Conservation (phyloP, 192 early-diverging fungal genomes). For the Coemansia sp. region DNA sequence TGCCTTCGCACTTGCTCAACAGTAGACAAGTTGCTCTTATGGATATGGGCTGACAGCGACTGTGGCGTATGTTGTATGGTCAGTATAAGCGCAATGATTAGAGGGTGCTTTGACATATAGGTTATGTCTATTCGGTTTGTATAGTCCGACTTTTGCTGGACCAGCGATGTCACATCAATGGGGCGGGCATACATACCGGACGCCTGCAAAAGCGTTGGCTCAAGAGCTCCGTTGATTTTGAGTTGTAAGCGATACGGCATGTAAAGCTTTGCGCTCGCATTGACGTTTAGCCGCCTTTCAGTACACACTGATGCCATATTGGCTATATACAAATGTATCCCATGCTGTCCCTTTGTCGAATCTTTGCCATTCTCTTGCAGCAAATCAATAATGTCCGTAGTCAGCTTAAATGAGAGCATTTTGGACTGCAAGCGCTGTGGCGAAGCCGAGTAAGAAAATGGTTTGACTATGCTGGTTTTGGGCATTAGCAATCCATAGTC, state of each 20-base stretch:
- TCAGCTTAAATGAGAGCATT: conserved; percentile 4
- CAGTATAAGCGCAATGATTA: conserved; percentile 18
- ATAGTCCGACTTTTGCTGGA: conserved; percentile 11
- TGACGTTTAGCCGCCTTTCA: not conserved
- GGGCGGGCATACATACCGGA: not conserved
- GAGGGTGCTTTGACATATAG: conserved; percentile 15
- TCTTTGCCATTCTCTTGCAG: not conserved
- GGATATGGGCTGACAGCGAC: conserved; percentile 26
- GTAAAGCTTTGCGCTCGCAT: not conserved
- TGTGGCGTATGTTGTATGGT: conserved; percentile 24
- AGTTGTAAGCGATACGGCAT: not conserved
- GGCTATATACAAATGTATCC: conserved; percentile 21
- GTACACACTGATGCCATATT: not conserved
- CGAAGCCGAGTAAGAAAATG: conserved; percentile 6
- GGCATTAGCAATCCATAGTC: conserved; percentile 15
- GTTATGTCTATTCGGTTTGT: conserved; percentile 22
- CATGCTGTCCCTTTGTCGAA: conserved; percentile 1
- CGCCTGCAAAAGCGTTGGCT: not conserved
- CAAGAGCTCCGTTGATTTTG: conserved; percentile 4
- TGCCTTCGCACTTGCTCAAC: conserved; percentile 33
- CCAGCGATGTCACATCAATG: conserved; percentile 16
- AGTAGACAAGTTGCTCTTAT: conserved; percentile 8
- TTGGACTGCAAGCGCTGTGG: conserved; percentile 2
- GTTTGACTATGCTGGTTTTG: not conserved
- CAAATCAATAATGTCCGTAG: conserved; percentile 12